Evolutionary conservation across 768 basidiomycete genomes (phyloP).

Genomic region (Suillus spraguei): DNA sequence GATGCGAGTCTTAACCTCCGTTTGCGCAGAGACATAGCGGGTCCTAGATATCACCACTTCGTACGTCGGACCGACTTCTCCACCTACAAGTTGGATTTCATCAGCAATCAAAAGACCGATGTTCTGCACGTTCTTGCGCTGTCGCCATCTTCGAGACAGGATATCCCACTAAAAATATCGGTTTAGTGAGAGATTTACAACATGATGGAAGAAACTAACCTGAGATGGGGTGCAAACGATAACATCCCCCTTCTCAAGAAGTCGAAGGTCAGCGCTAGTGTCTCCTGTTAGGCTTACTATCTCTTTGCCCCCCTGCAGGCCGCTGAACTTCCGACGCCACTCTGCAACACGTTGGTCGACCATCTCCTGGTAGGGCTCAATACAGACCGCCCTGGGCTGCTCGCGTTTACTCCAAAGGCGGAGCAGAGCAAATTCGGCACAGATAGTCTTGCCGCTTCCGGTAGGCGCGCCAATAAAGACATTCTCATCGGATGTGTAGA

Average conservation of each 20-base stretch:
- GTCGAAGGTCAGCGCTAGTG: conserved; percentile 85
- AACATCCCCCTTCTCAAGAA: conserved; percentile 89
- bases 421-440: conserved; percentile 93
- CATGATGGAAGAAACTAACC: conserved; percentile 43
- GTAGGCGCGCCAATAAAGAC: conserved; percentile 97
- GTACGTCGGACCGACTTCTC: conserved; percentile 94
- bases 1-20: conserved; percentile 89
- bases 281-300: conserved; percentile 94
- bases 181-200: conserved; percentile 8
- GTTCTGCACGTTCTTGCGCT: conserved; percentile 94
- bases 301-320: conserved; percentile 89
- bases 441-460: conserved; percentile 96
- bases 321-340: conserved; percentile 84
- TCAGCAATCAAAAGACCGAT: conserved; percentile 94
- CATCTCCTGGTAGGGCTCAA: conserved; percentile 98
- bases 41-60: conserved; percentile 96
- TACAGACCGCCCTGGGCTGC: conserved; percentile 84
- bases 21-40: conserved; percentile 95
- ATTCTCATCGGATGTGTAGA: conserved; percentile 96
- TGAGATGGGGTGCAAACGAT: conserved; percentile 93
- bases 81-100: conserved; percentile 93
- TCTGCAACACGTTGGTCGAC: conserved; percentile 88
- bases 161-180: conserved; percentile 79
- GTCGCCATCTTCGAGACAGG: conserved; percentile 92
- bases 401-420: conserved; percentile 93